Conservation (phyloP, 306 rosid genomes). For the Cicer judaicum region DNA sequence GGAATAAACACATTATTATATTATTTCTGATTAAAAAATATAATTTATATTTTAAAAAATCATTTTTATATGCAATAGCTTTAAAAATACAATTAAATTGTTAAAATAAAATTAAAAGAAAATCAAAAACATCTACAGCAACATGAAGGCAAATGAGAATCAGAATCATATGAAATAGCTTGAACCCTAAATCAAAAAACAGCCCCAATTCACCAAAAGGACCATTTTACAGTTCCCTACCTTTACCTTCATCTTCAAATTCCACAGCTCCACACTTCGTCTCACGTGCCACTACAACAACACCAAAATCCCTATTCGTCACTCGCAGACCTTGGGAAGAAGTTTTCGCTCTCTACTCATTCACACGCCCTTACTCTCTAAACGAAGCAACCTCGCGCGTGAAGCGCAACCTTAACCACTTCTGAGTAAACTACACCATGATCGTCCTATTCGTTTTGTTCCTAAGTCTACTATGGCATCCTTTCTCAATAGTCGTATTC, state of each 20-base stretch:
- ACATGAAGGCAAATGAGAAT: too few relatives aligned
- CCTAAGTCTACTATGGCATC: slow-evolving; percentile 51
- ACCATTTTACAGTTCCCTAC: slow-evolving; percentile 46
- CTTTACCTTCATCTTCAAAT: slow-evolving; percentile 26
- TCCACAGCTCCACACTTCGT: not conserved
- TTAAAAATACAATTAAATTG: too few relatives aligned
- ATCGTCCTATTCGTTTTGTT: slow-evolving; percentile 58
- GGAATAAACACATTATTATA: too few relatives aligned
- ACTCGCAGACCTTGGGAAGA: slow-evolving; percentile 76
- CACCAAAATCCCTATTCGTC: slow-evolving; percentile 39
- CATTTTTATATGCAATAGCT: too few relatives aligned
- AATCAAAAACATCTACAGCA: too few relatives aligned
- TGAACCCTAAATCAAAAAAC: too few relatives aligned
- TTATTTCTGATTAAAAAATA: too few relatives aligned
- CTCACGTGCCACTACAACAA: slow-evolving; percentile 38
- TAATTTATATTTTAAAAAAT: too few relatives aligned
- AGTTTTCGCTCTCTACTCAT: slow-evolving; percentile 59
- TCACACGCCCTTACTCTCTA: slow-evolving; percentile 61
- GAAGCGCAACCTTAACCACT: slow-evolving; percentile 64
- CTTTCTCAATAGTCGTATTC: slow-evolving; percentile 71
- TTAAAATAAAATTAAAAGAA: too few relatives aligned
- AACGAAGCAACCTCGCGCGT: slow-evolving; percentile 60
- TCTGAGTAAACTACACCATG: slow-evolving; percentile 71
- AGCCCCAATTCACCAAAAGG: too few relatives aligned
- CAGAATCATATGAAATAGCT: too few relatives aligned